Evolutionary conservation across 1,284 basidiomycete species (phyloP).

Genomic region (Marasmius oreades): DNA sequence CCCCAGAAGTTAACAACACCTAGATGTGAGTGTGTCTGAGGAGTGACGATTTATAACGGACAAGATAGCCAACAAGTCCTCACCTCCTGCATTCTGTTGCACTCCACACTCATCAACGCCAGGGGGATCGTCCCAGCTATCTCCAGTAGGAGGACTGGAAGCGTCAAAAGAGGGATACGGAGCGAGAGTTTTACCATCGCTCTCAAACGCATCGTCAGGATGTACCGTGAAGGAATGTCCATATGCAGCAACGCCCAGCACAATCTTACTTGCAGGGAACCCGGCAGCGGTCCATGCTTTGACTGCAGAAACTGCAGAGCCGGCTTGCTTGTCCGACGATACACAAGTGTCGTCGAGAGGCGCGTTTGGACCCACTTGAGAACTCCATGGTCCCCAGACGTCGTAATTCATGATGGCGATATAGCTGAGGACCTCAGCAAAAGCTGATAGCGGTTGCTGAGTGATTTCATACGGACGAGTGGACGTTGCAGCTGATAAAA

Average conservation of each 20-base stretch:
- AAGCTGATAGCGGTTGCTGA: constrained; percentile 11
- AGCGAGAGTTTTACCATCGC: constrained; percentile 29
- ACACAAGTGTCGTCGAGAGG: constrained; percentile 81
- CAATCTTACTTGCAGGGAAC: constrained; percentile 67
- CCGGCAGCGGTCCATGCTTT: constrained; percentile 71
- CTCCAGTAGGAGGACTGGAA: constrained; percentile 44
- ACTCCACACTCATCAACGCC: constrained; percentile 23
- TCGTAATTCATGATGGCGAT: constrained; percentile 13
- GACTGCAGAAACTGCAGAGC: constrained; percentile 74
- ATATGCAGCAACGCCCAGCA: constrained; percentile 80
- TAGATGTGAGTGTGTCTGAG: constrained; percentile 30
- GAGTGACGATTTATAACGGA: background rate
- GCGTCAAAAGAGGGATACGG: constrained; percentile 50
- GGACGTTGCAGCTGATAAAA: background rate
- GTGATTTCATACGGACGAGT: constrained; percentile 2
- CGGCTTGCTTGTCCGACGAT: constrained; percentile 51
- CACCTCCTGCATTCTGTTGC: constrained; percentile 7
- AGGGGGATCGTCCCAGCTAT: constrained; percentile 44
- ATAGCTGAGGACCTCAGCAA: constrained; percentile 19
- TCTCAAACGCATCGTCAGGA: constrained; percentile 27
- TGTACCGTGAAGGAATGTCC: constrained; percentile 59
- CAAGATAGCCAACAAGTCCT: constrained; percentile 5
- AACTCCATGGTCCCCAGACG: constrained; percentile 27
- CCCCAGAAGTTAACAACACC: constrained; percentile 46
- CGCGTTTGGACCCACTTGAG: constrained; percentile 66